Percentiles rank a stretch among this genome's conserved stretches.
Conservation (phyloP, 2,329 filamentous ascomycete species). For the Cercospora sp. region DNA sequence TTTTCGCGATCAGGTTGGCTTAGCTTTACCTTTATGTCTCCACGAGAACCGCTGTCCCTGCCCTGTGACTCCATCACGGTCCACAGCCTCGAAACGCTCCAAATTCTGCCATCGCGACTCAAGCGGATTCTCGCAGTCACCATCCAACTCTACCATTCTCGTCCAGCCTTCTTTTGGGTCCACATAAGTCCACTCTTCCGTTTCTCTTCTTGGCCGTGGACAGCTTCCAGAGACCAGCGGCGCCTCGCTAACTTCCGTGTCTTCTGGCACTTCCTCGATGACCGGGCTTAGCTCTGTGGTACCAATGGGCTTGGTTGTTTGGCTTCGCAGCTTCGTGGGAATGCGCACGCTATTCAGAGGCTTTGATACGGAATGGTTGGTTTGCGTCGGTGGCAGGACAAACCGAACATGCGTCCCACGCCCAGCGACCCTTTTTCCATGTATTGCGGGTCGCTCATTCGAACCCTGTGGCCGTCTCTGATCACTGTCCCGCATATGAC, state of each 20-base stretch:
- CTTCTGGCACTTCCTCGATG: neutral
- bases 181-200: neutral
- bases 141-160: neutral
- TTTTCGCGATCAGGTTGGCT: neutral
- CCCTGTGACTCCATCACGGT: neutral
- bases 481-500: neutral
- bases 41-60: neutral
- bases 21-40: neutral
- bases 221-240: neutral
- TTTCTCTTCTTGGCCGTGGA: neutral
- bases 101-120: neutral
- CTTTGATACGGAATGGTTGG: neutral
- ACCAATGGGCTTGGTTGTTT: neutral
- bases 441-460: neutral
- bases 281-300: neutral
- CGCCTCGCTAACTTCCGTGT: neutral
- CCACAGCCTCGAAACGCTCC: neutral
- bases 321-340: neutral
- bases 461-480: neutral
- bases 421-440: neutral
- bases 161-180: neutral
- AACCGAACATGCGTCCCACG: neutral
- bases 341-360: neutral
- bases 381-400: neutral
- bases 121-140: neutral